Evolutionary conservation across 257 asterid species (phyloP).

Genomic region (Penstemon newberryi): DNA sequence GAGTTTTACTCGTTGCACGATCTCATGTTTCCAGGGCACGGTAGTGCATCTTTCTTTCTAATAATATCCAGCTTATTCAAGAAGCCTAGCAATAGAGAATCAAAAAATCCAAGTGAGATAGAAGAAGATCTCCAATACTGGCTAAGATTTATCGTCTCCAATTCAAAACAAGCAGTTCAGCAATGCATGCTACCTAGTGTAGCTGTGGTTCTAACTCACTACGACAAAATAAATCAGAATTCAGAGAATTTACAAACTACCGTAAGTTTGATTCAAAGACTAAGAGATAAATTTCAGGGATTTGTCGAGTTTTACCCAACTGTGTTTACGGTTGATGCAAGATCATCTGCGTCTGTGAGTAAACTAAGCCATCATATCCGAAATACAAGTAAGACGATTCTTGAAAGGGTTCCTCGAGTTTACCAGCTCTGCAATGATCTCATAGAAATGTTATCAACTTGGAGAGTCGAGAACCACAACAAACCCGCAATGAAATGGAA

Average conservation of each 20-base stretch:
- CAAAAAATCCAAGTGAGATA: conserved; percentile 47
- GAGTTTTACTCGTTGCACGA: conserved; percentile 66
- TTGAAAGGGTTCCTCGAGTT: conserved; percentile 71
- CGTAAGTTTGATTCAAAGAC: conserved; percentile 45
- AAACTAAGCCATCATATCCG: conserved; percentile 65
- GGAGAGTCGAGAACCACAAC: conserved; percentile 66
- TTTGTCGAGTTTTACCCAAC: conserved; percentile 73
- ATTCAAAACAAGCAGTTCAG: conserved; percentile 64
- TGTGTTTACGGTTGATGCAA: conserved; percentile 85
- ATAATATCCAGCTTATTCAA: conserved; percentile 61
- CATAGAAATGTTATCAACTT: conserved; percentile 44
- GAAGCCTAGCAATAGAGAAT: conserved; percentile 63
- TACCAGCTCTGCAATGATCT: conserved; percentile 77
- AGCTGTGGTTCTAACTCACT: conserved; percentile 77
- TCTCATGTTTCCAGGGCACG: conserved; percentile 82
- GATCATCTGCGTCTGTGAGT: conserved; percentile 79
- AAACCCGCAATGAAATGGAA: conserved; percentile 78
- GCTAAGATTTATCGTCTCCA: conserved; percentile 75
- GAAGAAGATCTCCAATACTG: conserved; percentile 83
- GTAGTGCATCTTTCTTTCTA: conserved; percentile 67
- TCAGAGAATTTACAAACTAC: conserved; percentile 47
- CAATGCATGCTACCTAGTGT: conserved; percentile 81
- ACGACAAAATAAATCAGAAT: conserved; percentile 58
- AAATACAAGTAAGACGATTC: conserved; percentile 53
- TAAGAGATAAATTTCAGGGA: conserved; percentile 63